Evolutionary conservation across 495 filamentous ascomycete species (phyloP), one percentile per base, ranked within the genome.

Genomic region (Astrothelium subdiscretum): DNA sequence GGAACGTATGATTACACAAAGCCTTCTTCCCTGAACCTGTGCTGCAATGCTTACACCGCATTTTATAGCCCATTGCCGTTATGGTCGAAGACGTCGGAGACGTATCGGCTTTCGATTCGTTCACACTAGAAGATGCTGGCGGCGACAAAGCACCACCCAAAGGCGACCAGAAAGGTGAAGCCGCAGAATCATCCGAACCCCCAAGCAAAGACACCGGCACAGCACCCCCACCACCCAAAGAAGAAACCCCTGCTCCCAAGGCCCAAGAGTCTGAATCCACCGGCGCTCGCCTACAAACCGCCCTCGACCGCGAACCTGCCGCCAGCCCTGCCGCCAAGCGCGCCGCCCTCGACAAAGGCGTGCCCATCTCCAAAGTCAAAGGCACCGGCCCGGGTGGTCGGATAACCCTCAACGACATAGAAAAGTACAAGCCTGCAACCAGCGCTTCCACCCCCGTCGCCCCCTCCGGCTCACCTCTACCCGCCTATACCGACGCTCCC

Each of bases 61-160:
- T 22, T 48, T 38, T 43, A n/a, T 42, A 98, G 94, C 95, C 95
- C 26, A 99, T 99, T 71, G 95, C 92, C 64, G 83, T 99, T 63
- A 80, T 97, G 73, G 87, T 97, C 62, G 95, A 97, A 70, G 91
- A 96, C 71, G 90, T 87, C 35, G 83, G 81, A 70, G 92, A 97
- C 73, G 78, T 95, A 62, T 80, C 84, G 18, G 83, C 91, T 58
- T 99, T 99, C 74, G 88, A 89, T 67, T 85, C 83, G 27, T 99
- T 97, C 79, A 88, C 83, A 64, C 68, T 92, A 63, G 85, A 90
- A 62, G 92, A 97, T 79, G 92, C 95, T 59, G 95, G 94, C 67
- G 92, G 91, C 69, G 88, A 84, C 62, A 90, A 92, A 70, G 67
- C 78, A 27, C 73, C 87, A 38, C 71, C 77, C 27, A 69, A 75